Percentiles rank a stretch among this genome's conserved stretches.
These are phyloP conservation scores for Spergularia marina DNA, from an alignment of 148 eudicot species.

Conservation along the genomic window DNA sequence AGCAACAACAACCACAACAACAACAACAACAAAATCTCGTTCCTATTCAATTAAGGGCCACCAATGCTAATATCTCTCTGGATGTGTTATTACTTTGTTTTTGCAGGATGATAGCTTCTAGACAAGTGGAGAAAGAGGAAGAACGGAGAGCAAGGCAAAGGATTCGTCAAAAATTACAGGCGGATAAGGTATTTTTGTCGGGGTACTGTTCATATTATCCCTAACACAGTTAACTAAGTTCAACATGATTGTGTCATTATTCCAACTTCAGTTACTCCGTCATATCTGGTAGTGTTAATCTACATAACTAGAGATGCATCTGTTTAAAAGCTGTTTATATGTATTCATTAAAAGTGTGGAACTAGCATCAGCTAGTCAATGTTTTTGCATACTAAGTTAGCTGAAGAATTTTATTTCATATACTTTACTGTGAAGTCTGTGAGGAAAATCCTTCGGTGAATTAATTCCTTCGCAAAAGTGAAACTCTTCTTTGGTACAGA, in stretches of 20 bases:
- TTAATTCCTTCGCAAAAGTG: neutral
- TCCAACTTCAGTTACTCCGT: neutral
- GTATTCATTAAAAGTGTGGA: neutral
- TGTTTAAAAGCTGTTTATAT: slow-evolving; percentile 7
- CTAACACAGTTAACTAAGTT: neutral
- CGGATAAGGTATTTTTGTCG: slow-evolving; percentile 59
- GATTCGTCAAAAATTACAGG: slow-evolving; percentile 66
- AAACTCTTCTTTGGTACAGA: neutral
- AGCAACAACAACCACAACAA: too few relatives aligned
- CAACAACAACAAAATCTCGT: neutral
- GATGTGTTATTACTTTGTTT: slow-evolving; percentile 13
- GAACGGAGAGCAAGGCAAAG: slow-evolving; percentile 57
- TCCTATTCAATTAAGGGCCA: slow-evolving; percentile 5
- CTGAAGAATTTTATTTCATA: neutral
- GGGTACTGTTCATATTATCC: slow-evolving; percentile 12
- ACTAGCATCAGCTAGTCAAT: neutral
- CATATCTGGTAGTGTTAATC: neutral
- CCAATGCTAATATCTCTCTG: slow-evolving; percentile 10
- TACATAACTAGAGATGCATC: neutral
- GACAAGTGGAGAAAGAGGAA: slow-evolving; percentile 65
- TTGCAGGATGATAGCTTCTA: slow-evolving; percentile 45
- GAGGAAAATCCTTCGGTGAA: too few relatives aligned
- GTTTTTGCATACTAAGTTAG: neutral
- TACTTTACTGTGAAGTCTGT: neutral
- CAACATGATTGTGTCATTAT: slow-evolving; percentile 1